Base-by-base conservation (phyloP, 1,139 yeast species). In the Sugiyamaella paludigena region DNA sequence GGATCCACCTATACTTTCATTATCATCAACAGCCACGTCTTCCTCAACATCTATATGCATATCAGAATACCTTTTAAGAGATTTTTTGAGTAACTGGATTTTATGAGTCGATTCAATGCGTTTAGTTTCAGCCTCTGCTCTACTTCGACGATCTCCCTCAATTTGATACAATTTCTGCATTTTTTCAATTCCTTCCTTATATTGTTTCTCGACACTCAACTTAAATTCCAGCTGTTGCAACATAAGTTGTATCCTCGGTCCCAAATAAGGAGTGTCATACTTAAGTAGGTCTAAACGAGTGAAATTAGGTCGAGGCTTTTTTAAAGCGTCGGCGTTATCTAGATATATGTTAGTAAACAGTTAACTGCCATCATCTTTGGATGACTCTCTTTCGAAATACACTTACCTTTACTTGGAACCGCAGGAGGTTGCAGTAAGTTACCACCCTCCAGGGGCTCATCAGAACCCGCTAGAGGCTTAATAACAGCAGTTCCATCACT, bases 171-270 rank as follows among this genome's bases (percentile, higher is more conserved):
- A 78, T 58, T 83, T 87, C 28, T 87, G 82, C 66, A 92, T 80
- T 66, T 91, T 92, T 58, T 87, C 94, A 58, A 89, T 89, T 12
- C 98, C 98, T 55, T 84, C 94, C 59, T 84, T 83, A 69, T 91
- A 92, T 69, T 92, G 95, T 61, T 87, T 83, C 68, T 92, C 98
- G 36, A 92, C 95, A 63, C 91, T 94, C 45, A 91, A 75, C 68
- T 92, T 92, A 68, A 91, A 89, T 64, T 89, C 96, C 49, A 92
- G 75, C 66, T 89, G 95, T 68, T 89, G 97, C 50, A 92, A 76
- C 98, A 92, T 91, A 61, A 87, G 84, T 67, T 88, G 96, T 61
- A 92, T 92, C 57, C 94, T 80, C 61, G 92, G 96, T n/a, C 97
- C 96, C 59, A 92, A 73, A 1, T 95, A 87, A 0, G 97, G 96